Percentiles rank a stretch among this genome's conserved stretches.
These are phyloP conservation scores for Calonectria pseudoreteaudii DNA, from an alignment of 2,329 filamentous ascomycete species.

Conservation along the genomic window DNA sequence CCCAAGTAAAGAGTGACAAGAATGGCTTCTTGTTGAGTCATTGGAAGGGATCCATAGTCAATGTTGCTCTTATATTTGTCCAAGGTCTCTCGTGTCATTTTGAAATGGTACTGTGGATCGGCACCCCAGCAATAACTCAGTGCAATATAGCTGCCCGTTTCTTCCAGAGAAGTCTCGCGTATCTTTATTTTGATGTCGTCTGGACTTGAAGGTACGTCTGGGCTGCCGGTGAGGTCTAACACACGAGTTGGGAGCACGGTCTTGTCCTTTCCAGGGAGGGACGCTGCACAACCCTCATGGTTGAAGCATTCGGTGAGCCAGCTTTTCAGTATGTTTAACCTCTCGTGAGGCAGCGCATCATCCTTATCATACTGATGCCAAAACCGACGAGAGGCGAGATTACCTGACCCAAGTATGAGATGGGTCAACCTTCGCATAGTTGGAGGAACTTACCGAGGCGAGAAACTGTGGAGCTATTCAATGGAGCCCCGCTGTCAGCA, in stretches of 20 bases:
- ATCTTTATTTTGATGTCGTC: neutral
- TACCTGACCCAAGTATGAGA: neutral
- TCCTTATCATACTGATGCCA: neutral
- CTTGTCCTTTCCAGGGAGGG: neutral
- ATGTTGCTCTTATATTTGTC: neutral
- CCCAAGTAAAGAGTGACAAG: conserved; percentile 14
- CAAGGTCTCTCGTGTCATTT: neutral
- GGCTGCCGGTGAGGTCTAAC: conserved; percentile 2
- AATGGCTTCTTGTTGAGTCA: conserved; percentile 26
- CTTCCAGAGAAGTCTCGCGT: neutral
- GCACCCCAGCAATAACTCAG: conserved; percentile 11
- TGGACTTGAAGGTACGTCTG: neutral
- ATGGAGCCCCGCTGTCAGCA: neutral
- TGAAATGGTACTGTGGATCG: neutral
- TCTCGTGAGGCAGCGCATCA: neutral
- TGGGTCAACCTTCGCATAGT: neutral
- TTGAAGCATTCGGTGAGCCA: neutral
- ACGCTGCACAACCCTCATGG: neutral
- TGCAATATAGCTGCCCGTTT: neutral
- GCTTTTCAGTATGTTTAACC: neutral
- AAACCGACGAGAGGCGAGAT: conserved; percentile 5
- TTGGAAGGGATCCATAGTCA: neutral
- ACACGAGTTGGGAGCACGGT: neutral
- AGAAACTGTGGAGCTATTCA: neutral
- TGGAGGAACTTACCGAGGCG: neutral